Evolutionary conservation across 1,139 yeast species (phyloP).

Genomic region (Trichomonascaceae sp.): DNA sequence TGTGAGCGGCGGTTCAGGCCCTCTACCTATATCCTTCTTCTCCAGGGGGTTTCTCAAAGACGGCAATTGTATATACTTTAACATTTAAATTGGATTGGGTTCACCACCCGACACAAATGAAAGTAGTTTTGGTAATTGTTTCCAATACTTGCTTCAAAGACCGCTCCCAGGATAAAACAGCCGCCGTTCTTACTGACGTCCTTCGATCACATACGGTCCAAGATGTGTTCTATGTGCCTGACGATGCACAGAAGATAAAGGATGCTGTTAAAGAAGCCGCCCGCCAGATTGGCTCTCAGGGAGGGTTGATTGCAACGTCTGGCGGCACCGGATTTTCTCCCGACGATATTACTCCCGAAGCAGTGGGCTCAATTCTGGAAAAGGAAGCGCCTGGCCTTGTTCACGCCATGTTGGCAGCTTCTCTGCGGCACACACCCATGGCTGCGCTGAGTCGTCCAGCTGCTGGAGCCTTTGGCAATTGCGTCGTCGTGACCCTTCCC

Average conservation of each 20-base stretch:
- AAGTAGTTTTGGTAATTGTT: constrained; percentile 25
- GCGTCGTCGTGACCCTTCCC: constrained; percentile 33
- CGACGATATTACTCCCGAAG: constrained; percentile 37
- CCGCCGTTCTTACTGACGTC: constrained; percentile 11
- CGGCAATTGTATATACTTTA: not conserved
- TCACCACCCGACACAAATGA: constrained; percentile 2
- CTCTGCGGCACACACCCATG: constrained; percentile 30
- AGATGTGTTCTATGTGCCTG: constrained; percentile 19
- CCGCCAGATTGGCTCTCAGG: constrained; percentile 6
- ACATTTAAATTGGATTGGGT: too few relatives aligned
- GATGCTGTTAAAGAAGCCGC: constrained; percentile 16
- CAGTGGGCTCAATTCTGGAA: constrained; percentile 29
- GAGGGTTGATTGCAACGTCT: constrained; percentile 7
- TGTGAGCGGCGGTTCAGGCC: too few relatives aligned
- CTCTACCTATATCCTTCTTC: too few relatives aligned
- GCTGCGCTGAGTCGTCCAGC: constrained; percentile 37
- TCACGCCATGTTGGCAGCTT: constrained; percentile 31
- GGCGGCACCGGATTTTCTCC: constrained; percentile 40
- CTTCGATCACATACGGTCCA: constrained; percentile 7
- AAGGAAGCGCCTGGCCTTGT: constrained; percentile 35
- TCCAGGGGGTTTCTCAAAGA: too few relatives aligned
- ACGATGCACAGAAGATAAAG: constrained; percentile 24
- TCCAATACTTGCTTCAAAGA: constrained; percentile 29
- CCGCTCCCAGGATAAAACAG: constrained; percentile 19
- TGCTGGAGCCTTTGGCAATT: constrained; percentile 28